These are phyloP conservation scores for Alternaria metachromatica DNA, from an alignment of 2,329 filamentous ascomycete species.

Conservation along the genomic window DNA sequence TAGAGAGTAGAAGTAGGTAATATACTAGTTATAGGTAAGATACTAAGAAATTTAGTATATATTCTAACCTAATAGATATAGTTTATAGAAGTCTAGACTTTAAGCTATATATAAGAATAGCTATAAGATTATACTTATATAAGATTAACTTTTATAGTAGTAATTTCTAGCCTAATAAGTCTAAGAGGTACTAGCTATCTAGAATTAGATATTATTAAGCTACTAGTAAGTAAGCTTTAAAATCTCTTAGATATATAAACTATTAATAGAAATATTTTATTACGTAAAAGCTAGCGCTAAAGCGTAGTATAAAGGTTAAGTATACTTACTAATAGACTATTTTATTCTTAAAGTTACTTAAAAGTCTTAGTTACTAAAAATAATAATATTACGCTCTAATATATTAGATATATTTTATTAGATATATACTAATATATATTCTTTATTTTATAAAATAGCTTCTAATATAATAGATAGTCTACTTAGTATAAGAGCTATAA, in stretches of 20 bases:
- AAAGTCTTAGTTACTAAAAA: too few species aligned
- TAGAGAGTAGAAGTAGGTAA: conserved; percentile 6
- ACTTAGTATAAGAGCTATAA: neutral
- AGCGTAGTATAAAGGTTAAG: too few species aligned
- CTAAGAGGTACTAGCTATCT: neutral
- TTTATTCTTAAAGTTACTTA: too few species aligned
- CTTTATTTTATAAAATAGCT: neutral
- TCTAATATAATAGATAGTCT: neutral
- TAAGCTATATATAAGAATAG: neutral
- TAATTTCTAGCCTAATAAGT: neutral
- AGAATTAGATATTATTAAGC: neutral
- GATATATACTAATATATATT: neutral
- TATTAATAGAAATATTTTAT: neutral
- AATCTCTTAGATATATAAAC: neutral
- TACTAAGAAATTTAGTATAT: neutral
- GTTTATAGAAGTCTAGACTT: conserved; percentile 2
- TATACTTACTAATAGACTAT: too few species aligned
- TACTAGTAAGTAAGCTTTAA: neutral
- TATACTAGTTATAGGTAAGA: conserved; percentile 10
- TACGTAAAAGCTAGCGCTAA: neutral
- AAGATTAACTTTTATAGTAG: neutral
- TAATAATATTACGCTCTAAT: too few species aligned
- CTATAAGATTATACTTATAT: neutral
- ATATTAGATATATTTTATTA: neutral
- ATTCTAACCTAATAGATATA: neutral